phyloP scores from a whole-genome alignment of 345 rosid species.

The Nasturtium officinale region DNA sequence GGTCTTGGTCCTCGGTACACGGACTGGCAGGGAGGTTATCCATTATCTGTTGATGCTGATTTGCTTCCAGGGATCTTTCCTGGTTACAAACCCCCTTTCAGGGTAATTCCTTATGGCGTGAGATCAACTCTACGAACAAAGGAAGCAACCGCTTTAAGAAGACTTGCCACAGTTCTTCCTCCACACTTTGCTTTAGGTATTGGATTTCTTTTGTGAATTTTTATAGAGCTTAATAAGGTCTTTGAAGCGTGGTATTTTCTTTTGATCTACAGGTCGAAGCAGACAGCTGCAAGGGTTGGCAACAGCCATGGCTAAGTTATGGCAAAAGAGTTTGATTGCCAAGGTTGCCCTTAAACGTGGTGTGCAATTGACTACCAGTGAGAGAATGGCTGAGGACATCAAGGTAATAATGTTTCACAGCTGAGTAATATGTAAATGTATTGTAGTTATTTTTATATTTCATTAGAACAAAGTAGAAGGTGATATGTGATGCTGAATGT shows the following conservation, averaged over 20 bases:
- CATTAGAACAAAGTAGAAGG: background rate
- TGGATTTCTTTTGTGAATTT: conserved; percentile 19
- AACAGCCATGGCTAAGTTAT: conserved; percentile 73
- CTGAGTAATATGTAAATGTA: background rate
- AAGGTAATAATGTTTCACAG: conserved; percentile 56
- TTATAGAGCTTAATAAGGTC: conserved; percentile 9
- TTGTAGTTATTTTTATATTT: background rate
- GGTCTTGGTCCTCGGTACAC: conserved; percentile 85
- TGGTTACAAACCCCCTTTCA: conserved; percentile 83
- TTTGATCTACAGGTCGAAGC: conserved; percentile 69
- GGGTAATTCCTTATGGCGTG: conserved; percentile 91
- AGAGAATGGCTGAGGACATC: conserved; percentile 96
- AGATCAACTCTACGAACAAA: conserved; percentile 62
- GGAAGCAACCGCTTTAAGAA: conserved; percentile 73
- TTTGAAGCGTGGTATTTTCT: conserved; percentile 24
- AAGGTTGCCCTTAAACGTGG: conserved; percentile 93
- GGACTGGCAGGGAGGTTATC: conserved; percentile 85
- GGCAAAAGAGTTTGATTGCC: conserved; percentile 84
- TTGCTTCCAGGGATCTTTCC: conserved; percentile 82
- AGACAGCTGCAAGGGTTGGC: conserved; percentile 95
- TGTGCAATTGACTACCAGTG: conserved; percentile 86
- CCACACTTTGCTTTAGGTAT: conserved; percentile 96
- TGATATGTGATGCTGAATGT: background rate
- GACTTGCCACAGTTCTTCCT: conserved; percentile 85
- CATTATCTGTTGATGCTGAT: conserved; percentile 93